phyloP scores from a whole-genome alignment of 1,139 yeast genomes.

The Lodderomyces theae region DNA sequence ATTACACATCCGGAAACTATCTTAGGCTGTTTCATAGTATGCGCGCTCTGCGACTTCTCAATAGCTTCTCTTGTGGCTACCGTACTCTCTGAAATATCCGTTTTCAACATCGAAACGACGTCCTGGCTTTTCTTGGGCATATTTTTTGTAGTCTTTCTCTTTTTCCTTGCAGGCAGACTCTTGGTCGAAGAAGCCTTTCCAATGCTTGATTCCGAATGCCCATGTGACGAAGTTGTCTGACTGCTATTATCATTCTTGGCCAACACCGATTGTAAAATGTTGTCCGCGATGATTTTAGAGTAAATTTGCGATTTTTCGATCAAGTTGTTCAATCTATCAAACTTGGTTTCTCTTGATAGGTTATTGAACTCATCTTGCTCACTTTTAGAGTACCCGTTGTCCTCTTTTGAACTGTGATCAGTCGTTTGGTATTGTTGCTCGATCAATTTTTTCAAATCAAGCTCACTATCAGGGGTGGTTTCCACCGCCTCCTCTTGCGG shows the following conservation, averaged over 20 bases:
- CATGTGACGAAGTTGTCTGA: constrained; percentile 13
- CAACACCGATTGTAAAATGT: constrained; percentile 52
- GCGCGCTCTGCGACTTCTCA: constrained; percentile 21
- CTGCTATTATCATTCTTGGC: constrained; percentile 5
- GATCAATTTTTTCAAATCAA: constrained; percentile 8
- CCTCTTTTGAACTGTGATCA: neutral
- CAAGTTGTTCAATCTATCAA: constrained; percentile 63
- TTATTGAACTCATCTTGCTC: constrained; percentile 42
- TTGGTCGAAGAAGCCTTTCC: constrained; percentile 15
- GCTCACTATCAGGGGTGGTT: constrained; percentile 3
- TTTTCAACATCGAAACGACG: constrained; percentile 25
- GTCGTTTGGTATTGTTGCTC: neutral
- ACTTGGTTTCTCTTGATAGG: constrained; percentile 42
- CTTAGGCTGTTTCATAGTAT: constrained; percentile 55
- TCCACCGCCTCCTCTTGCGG: constrained; percentile 4
- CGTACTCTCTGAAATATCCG: constrained; percentile 20
- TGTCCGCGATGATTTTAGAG: constrained; percentile 78
- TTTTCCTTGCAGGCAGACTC: constrained; percentile 11
- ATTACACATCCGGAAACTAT: constrained; percentile 63
- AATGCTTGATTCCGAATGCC: constrained; percentile 10
- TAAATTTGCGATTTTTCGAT: constrained; percentile 83
- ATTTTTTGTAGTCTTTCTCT: constrained; percentile 16
- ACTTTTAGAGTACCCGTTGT: neutral
- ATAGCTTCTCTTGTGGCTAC: constrained; percentile 23
- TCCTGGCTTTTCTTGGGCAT: constrained; percentile 14